Evolutionary conservation across 768 basidiomycete species (phyloP).

Genomic region (Lepiota brunneoincarnata): DNA sequence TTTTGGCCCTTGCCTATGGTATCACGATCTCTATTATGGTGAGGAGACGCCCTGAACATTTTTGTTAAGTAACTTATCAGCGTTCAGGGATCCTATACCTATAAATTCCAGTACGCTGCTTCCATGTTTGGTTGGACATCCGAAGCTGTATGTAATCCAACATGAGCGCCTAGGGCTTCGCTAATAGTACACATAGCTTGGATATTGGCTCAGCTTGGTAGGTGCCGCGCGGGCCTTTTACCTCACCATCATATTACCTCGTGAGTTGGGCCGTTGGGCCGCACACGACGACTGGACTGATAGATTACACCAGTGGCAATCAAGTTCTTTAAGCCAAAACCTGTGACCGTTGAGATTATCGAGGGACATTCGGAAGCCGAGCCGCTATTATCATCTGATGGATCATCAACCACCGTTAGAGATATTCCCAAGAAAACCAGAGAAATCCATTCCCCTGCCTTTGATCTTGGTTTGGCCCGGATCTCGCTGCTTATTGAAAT

Average conservation of each 20-base stretch:
- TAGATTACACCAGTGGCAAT: slow-evolving; percentile 43
- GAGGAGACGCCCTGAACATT: slow-evolving; percentile 10
- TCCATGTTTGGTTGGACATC: slow-evolving; percentile 64
- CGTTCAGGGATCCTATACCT: slow-evolving; percentile 51
- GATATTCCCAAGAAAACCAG: slow-evolving; percentile 18
- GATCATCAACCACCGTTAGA: slow-evolving; percentile 15
- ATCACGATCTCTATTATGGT: slow-evolving; percentile 48
- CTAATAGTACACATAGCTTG: slow-evolving; percentile 42
- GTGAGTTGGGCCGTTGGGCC: slow-evolving; percentile 33
- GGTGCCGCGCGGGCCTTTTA: slow-evolving; percentile 53
- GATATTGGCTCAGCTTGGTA: slow-evolving; percentile 65
- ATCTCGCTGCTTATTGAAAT: slow-evolving; percentile 58
- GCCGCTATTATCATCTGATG: slow-evolving; percentile 25
- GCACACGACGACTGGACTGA: neutral
- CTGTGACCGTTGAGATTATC: slow-evolving; percentile 23
- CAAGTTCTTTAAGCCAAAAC: slow-evolving; percentile 47
- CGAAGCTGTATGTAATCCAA: slow-evolving; percentile 46
- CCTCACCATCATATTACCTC: slow-evolving; percentile 55
- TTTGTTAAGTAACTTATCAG: neutral
- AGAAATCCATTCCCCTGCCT: slow-evolving; percentile 40
- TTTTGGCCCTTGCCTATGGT: slow-evolving; percentile 53
- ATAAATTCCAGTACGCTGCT: slow-evolving; percentile 65
- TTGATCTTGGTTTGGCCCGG: slow-evolving; percentile 72
- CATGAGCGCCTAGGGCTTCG: neutral
- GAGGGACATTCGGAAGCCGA: slow-evolving; percentile 22